Conservation (phyloP, 495 filamentous ascomycete genomes). For the Achaetomiella virescens region DNA sequence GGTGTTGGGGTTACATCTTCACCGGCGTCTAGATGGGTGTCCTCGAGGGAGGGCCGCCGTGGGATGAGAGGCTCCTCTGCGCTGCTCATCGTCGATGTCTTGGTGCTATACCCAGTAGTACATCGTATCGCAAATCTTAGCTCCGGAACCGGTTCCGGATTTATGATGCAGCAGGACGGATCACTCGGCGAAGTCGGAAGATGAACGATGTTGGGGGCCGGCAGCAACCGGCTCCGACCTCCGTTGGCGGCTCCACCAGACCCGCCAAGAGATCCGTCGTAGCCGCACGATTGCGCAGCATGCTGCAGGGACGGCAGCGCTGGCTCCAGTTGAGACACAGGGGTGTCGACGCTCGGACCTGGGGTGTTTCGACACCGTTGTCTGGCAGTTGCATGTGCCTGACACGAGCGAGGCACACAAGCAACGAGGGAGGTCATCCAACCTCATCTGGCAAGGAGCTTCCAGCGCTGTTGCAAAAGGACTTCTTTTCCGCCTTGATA, state of each 20-base stretch:
- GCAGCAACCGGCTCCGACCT: not conserved
- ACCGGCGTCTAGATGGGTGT: not conserved
- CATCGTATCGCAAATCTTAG: not conserved
- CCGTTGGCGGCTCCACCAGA: not conserved
- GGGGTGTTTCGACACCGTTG: constrained; percentile 22
- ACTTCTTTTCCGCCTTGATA: too few species aligned
- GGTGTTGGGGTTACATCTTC: not conserved
- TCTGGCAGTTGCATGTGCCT: not conserved
- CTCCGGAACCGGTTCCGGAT: not conserved
- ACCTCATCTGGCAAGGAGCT: too few species aligned
- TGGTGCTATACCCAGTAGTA: not conserved
- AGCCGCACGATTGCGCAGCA: constrained; percentile 1
- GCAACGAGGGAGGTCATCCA: too few species aligned
- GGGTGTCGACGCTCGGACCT: constrained; percentile 26
- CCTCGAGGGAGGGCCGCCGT: not conserved
- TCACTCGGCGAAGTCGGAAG: not conserved
- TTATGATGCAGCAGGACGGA: not conserved
- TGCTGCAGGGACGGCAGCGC: constrained; percentile 1
- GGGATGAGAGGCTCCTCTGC: constrained; percentile 25
- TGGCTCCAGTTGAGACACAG: constrained; percentile 24
- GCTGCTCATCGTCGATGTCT: constrained; percentile 16
- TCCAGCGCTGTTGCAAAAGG: too few species aligned
- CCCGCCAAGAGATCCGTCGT: not conserved
- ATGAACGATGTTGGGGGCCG: not conserved
- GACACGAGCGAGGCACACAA: too few species aligned